Conservation (phyloP, 768 basidiomycete genomes). For the Sistotremastrum niveocremeum region DNA sequence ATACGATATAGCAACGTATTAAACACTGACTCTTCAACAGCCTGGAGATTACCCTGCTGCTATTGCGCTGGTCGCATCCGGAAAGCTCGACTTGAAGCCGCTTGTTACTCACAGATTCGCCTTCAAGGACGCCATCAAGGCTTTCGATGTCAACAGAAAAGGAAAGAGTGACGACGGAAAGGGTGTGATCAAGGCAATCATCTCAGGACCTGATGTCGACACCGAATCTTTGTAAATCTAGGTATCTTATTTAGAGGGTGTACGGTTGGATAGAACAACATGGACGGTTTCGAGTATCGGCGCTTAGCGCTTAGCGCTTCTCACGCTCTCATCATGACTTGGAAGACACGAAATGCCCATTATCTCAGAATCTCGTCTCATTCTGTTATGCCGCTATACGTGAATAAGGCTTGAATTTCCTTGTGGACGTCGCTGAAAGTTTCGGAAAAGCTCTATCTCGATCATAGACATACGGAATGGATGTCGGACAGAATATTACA, state of each 20-base stretch:
- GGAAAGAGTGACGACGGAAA: conserved; percentile 83
- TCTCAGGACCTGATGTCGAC: conserved; percentile 62
- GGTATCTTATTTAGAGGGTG: not conserved
- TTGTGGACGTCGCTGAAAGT: too few species aligned
- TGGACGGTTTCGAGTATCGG: not conserved
- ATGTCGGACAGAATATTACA: conserved; percentile 78
- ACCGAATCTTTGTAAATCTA: conserved; percentile 24
- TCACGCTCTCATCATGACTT: conserved; percentile 32
- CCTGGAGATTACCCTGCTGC: conserved; percentile 79
- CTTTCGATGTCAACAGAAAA: conserved; percentile 67
- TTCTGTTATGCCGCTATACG: conserved; percentile 68
- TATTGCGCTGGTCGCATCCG: conserved; percentile 69
- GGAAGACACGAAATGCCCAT: conserved; percentile 60
- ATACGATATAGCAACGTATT: not conserved
- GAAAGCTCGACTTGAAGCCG: conserved; percentile 76
- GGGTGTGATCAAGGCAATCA: conserved; percentile 79
- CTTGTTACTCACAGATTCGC: conserved; percentile 78
- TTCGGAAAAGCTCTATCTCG: conserved; percentile 56
- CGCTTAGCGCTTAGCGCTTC: not conserved
- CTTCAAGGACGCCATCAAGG: conserved; percentile 65
- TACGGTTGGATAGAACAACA: not conserved
- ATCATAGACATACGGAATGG: conserved; percentile 80
- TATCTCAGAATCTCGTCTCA: conserved; percentile 71
- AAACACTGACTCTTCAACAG: conserved; percentile 20
- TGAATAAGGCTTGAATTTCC: conserved; percentile 16